Conservation (phyloP, 257 asterid species). For the Capsicum pubescens region DNA sequence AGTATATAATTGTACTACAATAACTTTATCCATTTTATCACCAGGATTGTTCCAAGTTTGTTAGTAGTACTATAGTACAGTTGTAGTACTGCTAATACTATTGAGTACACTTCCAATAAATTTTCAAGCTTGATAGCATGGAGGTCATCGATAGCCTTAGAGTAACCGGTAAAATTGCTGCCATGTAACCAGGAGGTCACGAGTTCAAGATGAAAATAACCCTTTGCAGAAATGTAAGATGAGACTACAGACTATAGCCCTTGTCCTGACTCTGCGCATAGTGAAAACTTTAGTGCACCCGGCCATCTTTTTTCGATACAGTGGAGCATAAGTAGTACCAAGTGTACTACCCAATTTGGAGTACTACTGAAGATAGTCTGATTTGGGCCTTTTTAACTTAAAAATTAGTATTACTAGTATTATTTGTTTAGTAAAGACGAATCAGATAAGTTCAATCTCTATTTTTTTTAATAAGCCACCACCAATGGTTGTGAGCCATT, state of each 20-base stretch:
- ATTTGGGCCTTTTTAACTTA: neutral
- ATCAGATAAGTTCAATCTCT: neutral
- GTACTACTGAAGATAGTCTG: neutral
- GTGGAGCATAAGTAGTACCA: neutral
- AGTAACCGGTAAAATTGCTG: too few species aligned
- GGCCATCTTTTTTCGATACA: neutral
- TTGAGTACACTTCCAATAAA: neutral
- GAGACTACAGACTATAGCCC: too few species aligned
- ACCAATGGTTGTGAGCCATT: neutral
- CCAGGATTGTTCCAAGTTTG: neutral
- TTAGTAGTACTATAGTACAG: neutral
- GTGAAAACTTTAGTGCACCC: too few species aligned
- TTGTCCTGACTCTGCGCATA: too few species aligned
- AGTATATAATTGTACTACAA: constrained; percentile 10
- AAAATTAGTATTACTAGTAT: neutral
- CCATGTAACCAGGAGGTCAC: too few species aligned
- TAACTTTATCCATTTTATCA: neutral
- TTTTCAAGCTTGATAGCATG: neutral
- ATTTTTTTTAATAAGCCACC: neutral
- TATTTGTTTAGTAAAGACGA: neutral
- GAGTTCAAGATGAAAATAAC: too few species aligned
- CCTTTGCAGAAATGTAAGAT: too few species aligned
- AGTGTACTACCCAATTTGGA: constrained; percentile 25
- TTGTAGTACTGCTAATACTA: constrained; percentile 13
- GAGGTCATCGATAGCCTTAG: too few species aligned